These are phyloP conservation scores for Alisma plantagoaquatica DNA, from an alignment of 106 monocot species.

Conservation along the genomic window DNA sequence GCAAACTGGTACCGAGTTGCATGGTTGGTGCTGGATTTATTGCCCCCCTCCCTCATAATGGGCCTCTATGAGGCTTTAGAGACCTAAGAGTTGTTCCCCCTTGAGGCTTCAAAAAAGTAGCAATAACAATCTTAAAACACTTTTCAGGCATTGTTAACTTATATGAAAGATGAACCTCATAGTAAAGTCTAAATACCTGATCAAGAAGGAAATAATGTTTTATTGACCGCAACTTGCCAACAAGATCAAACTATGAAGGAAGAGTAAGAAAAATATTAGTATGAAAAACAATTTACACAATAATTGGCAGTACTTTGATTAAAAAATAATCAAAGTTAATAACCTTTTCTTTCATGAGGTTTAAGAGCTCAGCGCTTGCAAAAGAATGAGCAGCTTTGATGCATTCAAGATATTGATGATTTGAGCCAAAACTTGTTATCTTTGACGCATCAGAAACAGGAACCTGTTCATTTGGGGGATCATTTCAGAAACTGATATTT, in stretches of 20 bases:
- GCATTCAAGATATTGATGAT: slow-evolving; percentile 88
- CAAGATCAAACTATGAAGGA: slow-evolving; percentile 63
- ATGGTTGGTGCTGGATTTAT: too few species aligned
- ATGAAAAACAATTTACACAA: not conserved
- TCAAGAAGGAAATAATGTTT: slow-evolving; percentile 92
- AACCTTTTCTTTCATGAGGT: slow-evolving; percentile 94
- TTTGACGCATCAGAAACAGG: slow-evolving; percentile 76
- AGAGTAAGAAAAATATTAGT: not conserved
- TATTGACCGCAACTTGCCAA: slow-evolving; percentile 75
- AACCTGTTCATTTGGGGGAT: too few species aligned
- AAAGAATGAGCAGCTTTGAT: slow-evolving; percentile 89
- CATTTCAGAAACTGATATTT: too few species aligned
- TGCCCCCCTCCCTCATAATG: too few species aligned
- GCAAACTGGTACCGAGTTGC: too few species aligned
- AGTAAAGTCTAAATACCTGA: slow-evolving; percentile 71
- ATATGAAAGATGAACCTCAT: too few species aligned
- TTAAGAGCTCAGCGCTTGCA: slow-evolving; percentile 85
- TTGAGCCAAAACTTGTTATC: slow-evolving; percentile 56
- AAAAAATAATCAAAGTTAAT: not conserved
- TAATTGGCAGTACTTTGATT: not conserved
- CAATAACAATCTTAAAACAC: too few species aligned
- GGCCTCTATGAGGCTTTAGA: too few species aligned
- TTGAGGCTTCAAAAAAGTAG: too few species aligned
- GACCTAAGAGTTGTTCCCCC: too few species aligned
- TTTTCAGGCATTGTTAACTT: too few species aligned